These are phyloP conservation scores for Monosporascus sp. DNA, from an alignment of 2,329 filamentous ascomycete genomes.

Conservation along the genomic window DNA sequence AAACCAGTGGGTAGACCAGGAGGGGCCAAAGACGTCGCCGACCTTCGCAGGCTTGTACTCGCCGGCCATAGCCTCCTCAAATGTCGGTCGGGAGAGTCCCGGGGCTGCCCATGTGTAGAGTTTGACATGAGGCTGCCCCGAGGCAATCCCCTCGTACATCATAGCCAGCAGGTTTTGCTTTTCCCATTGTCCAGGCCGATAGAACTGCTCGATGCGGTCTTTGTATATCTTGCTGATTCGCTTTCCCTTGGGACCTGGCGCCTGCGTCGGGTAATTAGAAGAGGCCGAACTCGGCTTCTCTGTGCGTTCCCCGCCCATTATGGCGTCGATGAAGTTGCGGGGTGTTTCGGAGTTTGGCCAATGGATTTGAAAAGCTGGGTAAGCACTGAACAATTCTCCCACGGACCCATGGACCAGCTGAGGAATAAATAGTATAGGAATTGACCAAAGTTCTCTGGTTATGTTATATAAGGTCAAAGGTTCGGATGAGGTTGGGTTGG, in stretches of 20 bases:
- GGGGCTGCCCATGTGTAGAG: slow-evolving; percentile 84
- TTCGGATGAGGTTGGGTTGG: neutral
- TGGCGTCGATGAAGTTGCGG: slow-evolving; percentile 15
- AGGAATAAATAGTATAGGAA: neutral
- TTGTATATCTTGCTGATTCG: slow-evolving; percentile 82
- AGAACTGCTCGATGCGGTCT: slow-evolving; percentile 77
- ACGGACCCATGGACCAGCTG: neutral
- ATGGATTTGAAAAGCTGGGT: slow-evolving; percentile 4
- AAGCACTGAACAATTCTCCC: slow-evolving; percentile 1
- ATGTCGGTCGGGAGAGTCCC: slow-evolving; percentile 71
- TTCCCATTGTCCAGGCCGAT: slow-evolving; percentile 71
- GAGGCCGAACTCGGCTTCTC: slow-evolving; percentile 37
- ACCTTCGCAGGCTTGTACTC: slow-evolving; percentile 69
- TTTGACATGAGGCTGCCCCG: slow-evolving; percentile 72
- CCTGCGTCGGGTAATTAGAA: slow-evolving; percentile 48
- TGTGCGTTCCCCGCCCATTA: slow-evolving; percentile 47
- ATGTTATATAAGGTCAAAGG: neutral
- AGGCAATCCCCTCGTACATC: slow-evolving; percentile 61
- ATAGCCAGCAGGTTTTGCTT: slow-evolving; percentile 70
- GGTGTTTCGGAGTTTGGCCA: slow-evolving; percentile 4
- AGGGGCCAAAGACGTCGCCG: slow-evolving; percentile 81
- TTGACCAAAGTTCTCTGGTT: neutral
- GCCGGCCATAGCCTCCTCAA: slow-evolving; percentile 74
- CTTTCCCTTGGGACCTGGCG: slow-evolving; percentile 59
- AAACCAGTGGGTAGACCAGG: slow-evolving; percentile 99